phyloP scores from a whole-genome alignment of 352 stramenopile genomes.

The Pythium sp. region DNA sequence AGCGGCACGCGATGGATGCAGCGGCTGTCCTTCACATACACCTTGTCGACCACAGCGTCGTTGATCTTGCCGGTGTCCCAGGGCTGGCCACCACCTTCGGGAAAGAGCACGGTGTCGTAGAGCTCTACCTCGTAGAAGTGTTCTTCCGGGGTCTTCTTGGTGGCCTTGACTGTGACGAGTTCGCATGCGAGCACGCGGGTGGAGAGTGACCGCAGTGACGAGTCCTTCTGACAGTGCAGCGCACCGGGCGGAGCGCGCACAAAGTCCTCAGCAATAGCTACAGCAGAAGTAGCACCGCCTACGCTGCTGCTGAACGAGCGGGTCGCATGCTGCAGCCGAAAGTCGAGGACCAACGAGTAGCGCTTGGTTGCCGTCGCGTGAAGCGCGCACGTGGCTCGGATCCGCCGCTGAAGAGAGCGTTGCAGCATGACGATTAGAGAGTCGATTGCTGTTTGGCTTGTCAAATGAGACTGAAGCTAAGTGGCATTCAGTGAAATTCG shows the following conservation, averaged over 20 bases:
- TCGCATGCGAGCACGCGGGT: not conserved
- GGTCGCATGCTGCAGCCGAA: not conserved
- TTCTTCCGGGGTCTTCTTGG: not conserved
- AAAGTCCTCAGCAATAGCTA: not conserved
- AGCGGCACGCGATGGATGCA: slow-evolving; percentile 57
- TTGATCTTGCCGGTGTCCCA: slow-evolving; percentile 71
- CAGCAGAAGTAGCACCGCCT: not conserved
- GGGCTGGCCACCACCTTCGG: slow-evolving; percentile 85
- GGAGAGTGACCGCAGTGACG: not conserved
- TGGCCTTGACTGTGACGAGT: not conserved
- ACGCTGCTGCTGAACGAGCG: not conserved
- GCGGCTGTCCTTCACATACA: slow-evolving; percentile 62
- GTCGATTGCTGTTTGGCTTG: not conserved
- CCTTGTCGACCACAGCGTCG: slow-evolving; percentile 42
- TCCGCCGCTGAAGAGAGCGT: not conserved
- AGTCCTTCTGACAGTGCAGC: not conserved
- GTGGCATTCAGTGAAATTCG: not conserved
- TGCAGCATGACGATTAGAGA: not conserved
- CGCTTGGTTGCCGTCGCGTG: not conserved
- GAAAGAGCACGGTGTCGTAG: slow-evolving; percentile 82
- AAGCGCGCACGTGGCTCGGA: not conserved
- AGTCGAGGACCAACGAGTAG: not conserved
- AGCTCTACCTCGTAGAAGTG: slow-evolving; percentile 39
- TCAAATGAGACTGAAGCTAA: not conserved
- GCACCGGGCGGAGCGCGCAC: not conserved